phyloP scores from a whole-genome alignment of 129 eudicot species.

The Lactuca sativa region DNA sequence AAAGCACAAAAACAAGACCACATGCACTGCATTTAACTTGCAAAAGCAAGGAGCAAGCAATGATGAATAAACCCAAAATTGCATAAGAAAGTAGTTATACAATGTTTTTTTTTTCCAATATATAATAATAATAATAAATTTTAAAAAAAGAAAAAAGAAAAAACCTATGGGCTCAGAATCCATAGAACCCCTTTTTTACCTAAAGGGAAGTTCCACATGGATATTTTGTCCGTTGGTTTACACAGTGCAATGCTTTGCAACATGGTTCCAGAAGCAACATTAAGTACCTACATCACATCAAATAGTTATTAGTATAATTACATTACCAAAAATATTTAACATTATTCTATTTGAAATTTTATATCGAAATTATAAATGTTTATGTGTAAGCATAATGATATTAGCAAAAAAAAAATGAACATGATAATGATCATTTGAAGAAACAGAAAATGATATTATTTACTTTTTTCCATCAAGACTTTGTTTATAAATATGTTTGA shows the following conservation, averaged over 20 bases:
- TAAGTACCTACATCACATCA: constrained; percentile 33
- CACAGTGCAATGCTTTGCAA: constrained; percentile 1
- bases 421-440: no score
- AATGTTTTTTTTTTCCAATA: not conserved
- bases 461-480: no score
- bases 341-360: no score
- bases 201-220: constrained; percentile 18
- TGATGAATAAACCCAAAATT: constrained; percentile 3
- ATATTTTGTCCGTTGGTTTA: constrained; percentile 4
- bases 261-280: constrained; percentile 13
- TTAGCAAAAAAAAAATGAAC: not conserved
- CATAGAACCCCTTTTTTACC: constrained; percentile 6
- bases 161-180: constrained; percentile 7
- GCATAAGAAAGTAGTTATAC: not conserved
- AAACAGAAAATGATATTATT: no score
- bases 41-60: constrained; percentile 21
- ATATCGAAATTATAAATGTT: no score
- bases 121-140: constrained; percentile 12
- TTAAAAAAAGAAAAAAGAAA: not conserved
- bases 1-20: not conserved
- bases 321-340: constrained; percentile 2
- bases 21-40: constrained; percentile 20
- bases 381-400: not conserved
- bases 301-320: not conserved
- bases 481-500: no score